phyloP scores from a whole-genome alignment of 2,329 filamentous ascomycete genomes.

The Setomelanomma holmii region DNA sequence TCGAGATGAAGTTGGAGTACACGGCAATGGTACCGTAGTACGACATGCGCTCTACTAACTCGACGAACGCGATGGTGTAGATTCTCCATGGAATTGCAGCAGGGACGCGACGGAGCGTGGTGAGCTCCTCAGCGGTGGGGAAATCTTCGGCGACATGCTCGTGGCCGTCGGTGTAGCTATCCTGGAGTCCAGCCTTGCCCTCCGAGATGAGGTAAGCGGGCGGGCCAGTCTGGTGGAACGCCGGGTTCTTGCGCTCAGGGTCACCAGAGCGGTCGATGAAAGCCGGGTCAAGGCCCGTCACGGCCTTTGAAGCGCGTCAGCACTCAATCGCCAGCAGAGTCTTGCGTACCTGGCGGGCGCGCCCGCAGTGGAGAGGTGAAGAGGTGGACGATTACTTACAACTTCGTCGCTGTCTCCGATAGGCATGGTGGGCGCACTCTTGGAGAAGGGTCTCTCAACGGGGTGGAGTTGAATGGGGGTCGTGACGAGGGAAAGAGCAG shows the following conservation, averaged over 20 bases:
- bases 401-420: conserved; percentile 32
- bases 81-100: conserved; percentile 44
- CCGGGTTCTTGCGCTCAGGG: conserved; percentile 41
- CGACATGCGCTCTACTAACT: conserved; percentile 48
- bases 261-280: conserved; percentile 44
- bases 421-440: conserved; percentile 33
- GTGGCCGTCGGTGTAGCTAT: conserved; percentile 21
- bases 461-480: conserved; percentile 2
- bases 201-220: conserved; percentile 40
- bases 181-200: conserved; percentile 49
- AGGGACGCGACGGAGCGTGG: conserved; percentile 44
- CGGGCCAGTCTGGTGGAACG: conserved; percentile 26
- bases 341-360: background rate
- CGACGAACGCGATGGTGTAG: conserved; percentile 47
- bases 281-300: conserved; percentile 42
- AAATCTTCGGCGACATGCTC: conserved; percentile 25
- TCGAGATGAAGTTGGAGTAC: conserved; percentile 49
- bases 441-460: no score
- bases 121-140: conserved; percentile 45
- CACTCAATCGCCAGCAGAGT: background rate
- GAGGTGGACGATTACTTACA: conserved; percentile 23
- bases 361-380: background rate
- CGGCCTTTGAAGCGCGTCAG: conserved; percentile 29
- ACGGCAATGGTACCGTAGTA: conserved; percentile 49
- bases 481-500: conserved; percentile 23